phyloP scores from a whole-genome alignment of 768 basidiomycete genomes.

The Strobilomyces dryophilus region DNA sequence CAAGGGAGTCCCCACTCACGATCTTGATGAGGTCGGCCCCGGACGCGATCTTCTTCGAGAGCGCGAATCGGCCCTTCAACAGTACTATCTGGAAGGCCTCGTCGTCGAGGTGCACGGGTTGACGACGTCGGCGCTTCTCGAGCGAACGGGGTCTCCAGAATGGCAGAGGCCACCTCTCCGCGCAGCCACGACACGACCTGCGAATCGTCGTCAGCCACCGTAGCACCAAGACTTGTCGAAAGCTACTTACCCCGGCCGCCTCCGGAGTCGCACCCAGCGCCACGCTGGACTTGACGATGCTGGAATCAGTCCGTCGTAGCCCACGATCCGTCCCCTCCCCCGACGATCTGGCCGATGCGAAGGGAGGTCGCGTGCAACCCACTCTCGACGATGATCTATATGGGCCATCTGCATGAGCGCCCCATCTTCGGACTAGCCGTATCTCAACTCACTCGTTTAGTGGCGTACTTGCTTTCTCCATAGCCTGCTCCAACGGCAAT shows the following conservation, averaged over 20 bases:
- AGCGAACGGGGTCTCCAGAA: too few species aligned
- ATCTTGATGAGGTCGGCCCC: too few species aligned
- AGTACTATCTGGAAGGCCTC: too few species aligned
- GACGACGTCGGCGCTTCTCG: too few species aligned
- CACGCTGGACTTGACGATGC: slow-evolving; percentile 35
- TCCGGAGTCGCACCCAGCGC: slow-evolving; percentile 26
- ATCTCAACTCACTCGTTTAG: slow-evolving; percentile 32
- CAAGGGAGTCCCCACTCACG: too few species aligned
- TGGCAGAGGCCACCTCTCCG: too few species aligned
- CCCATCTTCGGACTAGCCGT: neutral
- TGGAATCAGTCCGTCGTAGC: slow-evolving; percentile 44
- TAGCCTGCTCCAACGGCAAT: slow-evolving; percentile 42
- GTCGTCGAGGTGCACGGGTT: too few species aligned
- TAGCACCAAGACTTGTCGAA: too few species aligned
- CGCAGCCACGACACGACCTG: slow-evolving; percentile 41
- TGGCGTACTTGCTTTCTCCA: slow-evolving; percentile 42
- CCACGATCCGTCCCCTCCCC: slow-evolving; percentile 41
- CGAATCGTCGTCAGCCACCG: neutral
- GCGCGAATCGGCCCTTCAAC: too few species aligned
- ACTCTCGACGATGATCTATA: slow-evolving; percentile 37
- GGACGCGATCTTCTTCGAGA: too few species aligned
- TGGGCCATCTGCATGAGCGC: neutral
- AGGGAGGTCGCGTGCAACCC: slow-evolving; percentile 35
- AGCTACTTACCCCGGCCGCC: slow-evolving; percentile 31
- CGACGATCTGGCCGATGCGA: slow-evolving; percentile 45